Base-by-base conservation (phyloP, 2,329 filamentous ascomycete genomes). In the Cyanodermella asteris region DNA sequence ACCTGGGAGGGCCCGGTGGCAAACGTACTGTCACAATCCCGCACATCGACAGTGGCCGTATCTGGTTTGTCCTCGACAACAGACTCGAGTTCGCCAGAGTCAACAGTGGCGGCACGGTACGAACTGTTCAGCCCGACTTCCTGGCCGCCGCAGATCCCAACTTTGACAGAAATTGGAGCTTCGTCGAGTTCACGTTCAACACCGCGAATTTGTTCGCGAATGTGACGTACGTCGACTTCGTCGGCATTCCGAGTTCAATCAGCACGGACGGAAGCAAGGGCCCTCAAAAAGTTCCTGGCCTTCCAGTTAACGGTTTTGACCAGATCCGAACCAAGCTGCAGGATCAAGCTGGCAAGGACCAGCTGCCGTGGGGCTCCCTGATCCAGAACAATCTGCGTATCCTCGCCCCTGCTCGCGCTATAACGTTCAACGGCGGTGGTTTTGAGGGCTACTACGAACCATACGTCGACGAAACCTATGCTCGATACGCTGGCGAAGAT, bases 201-300 rank as follows among this genome's bases (percentile, higher is more conserved):
- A 37, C 46, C 18, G 38, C 43, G 16, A 56, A 73, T 43, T 47
- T 75, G 5, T 76, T 64, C 39, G 67, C 63, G 36, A 75, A 75
- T 36, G 69, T 82, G 37, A 66, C 59, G 32, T 72, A 73, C 42
- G 76, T 82, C 26, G 75, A 82, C 50, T 82, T 82, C 46, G 61
- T 80, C 32, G 50, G 49, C 36, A 42, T 72, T 36, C 69, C 72
- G n/a, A 58, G 73, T 25, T 58, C 62, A 1, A 43, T 69, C 32
- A 51, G 53, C 4, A 47, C 49, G 20, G 53, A 47, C 5, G 39
- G 35, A 1, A 41, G 44, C 9, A 55, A 55, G 10, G 38, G 31
- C 1, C 47, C 50, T 3, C 55, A 64, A 35, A 46, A 53, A 21
- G 50, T 73, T n/a, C 46, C 52, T 2, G 72, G 73, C 6, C 61